phyloP scores from a whole-genome alignment of 2,329 filamentous ascomycete species.

The Neoascochyta sp. region DNA sequence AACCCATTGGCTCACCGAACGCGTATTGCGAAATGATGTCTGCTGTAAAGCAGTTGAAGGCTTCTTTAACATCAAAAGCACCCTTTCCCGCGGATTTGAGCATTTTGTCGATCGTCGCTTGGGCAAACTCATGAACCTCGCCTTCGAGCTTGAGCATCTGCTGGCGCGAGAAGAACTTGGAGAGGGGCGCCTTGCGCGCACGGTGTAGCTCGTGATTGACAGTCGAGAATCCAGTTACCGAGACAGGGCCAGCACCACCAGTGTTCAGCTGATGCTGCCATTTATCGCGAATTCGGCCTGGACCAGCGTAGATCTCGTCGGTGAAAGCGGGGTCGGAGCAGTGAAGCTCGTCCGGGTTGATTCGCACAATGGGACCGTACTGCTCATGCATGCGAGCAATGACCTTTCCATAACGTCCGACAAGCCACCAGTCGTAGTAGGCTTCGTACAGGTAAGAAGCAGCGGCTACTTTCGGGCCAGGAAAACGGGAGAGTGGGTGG shows the following conservation, averaged over 20 bases:
- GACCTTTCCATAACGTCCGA: slow-evolving; percentile 33
- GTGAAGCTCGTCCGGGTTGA: slow-evolving; percentile 34
- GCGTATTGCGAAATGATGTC: slow-evolving; percentile 26
- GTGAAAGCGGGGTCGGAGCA: slow-evolving; percentile 31
- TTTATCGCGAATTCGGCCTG: slow-evolving; percentile 19
- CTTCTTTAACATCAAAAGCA: slow-evolving; percentile 26
- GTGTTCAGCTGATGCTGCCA: slow-evolving; percentile 24
- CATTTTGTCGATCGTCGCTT: slow-evolving; percentile 15
- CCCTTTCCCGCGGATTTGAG: slow-evolving; percentile 18
- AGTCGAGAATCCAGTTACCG: slow-evolving; percentile 24
- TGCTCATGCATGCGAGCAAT: slow-evolving; percentile 34
- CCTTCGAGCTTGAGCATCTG: slow-evolving; percentile 26
- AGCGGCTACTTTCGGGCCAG: slow-evolving; percentile 30
- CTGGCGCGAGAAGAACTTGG: slow-evolving; percentile 37
- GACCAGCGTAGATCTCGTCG: slow-evolving; percentile 33
- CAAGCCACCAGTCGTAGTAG: slow-evolving; percentile 26
- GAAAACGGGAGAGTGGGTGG: slow-evolving; percentile 23
- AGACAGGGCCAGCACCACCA: slow-evolving; percentile 23
- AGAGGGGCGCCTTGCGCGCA: slow-evolving; percentile 27
- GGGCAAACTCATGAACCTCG: slow-evolving; percentile 18
- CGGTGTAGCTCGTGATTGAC: slow-evolving; percentile 34
- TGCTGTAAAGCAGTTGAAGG: slow-evolving; percentile 26
- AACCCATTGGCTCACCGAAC: slow-evolving; percentile 26
- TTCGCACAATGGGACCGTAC: slow-evolving; percentile 32
- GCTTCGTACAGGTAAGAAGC: slow-evolving; percentile 26